phyloP scores from a whole-genome alignment of 176 grass and related monocot species.

The Stipa capillata region DNA sequence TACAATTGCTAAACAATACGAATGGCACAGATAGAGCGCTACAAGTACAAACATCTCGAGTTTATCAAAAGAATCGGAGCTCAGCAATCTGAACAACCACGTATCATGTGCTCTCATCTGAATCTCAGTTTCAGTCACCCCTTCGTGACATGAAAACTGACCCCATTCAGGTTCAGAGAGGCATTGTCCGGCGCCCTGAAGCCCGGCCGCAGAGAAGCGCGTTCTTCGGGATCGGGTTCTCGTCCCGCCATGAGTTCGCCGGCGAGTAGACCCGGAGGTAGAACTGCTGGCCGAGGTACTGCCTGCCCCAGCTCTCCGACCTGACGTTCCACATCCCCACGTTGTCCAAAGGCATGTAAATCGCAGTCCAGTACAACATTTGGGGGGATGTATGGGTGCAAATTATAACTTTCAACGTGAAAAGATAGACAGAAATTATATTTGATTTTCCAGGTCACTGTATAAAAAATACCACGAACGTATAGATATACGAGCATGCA shows the following conservation, averaged over 20 bases:
- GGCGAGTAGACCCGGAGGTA: slow-evolving; percentile 93
- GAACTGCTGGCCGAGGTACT: slow-evolving; percentile 92
- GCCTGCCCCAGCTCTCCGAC: slow-evolving; percentile 84
- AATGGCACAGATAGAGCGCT: background rate
- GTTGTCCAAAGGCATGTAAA: slow-evolving; percentile 96
- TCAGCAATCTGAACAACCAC: slow-evolving; percentile 20
- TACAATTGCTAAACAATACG: slow-evolving; percentile 35
- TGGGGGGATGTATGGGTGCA: no score
- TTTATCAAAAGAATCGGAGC: background rate
- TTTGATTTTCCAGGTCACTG: no score
- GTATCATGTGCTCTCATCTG: background rate
- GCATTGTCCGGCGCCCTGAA: slow-evolving; percentile 70
- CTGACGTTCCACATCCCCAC: slow-evolving; percentile 97
- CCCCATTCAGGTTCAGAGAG: slow-evolving; percentile 40
- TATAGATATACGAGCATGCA: no score
- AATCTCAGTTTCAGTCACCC: slow-evolving; percentile 41
- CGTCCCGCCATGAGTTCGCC: slow-evolving; percentile 82
- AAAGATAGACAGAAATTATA: no score
- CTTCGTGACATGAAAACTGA: slow-evolving; percentile 43
- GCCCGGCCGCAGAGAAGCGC: slow-evolving; percentile 85
- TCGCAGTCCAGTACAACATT: slow-evolving; percentile 64
- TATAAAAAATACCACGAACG: no score
- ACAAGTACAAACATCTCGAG: background rate
- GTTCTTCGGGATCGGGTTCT: slow-evolving; percentile 91
- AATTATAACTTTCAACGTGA: no score